Evolutionary conservation across 208 protist species (phyloP), one percentile per base, ranked within the genome.

Genomic region (Strigomonas culicis): DNA sequence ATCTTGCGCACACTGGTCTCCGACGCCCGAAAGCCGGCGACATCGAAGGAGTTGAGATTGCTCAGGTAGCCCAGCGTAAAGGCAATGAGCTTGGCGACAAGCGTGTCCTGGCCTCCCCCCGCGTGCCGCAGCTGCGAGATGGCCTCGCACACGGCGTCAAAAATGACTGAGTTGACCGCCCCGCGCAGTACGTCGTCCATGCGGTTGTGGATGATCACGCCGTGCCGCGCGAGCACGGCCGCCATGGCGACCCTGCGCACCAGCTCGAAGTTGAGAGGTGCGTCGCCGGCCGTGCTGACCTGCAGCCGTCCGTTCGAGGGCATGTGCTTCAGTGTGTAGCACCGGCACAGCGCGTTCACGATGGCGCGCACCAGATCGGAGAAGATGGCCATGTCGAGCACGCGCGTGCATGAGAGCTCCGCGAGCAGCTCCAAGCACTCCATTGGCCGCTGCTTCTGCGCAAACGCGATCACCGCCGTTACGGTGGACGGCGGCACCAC

Each of bases 151-250:
- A 96, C 77, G 30, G 72, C 68, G 53, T 96, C 90, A 60, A 96
- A 96, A n/a, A 96, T 74, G 39, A 96, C 75, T 10, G 93, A 74
- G 66, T 96, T 90, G 15, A 93, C 80, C 11, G 85, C 88, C 60
- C 81, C 82, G 28, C 87, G 84, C 46, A 96, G 67, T 11, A 89
- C 75, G 64, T 89, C 82, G 70, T 92, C 85, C 63, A 84, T 70
- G 39, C 85, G 85, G 59, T 75, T 85, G 72, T 96, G 90, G 21
- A 93, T 58, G 28, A 89, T 70, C 1, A 89, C 79, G 44, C 90
- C 90, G 27, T 75, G 84, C 17, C 82, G 72, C 7, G 87, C 85
- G 17, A 82, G 57, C 22, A 88, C 80, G 1, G 85, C 78, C 21
- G 90, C 77, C 50, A 83, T 68, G 30, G 79, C 86, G 6, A 92